Evolutionary conservation across 768 basidiomycete genomes (phyloP), one percentile per base, ranked within the genome.

Genomic region (Suillus paluster): DNA sequence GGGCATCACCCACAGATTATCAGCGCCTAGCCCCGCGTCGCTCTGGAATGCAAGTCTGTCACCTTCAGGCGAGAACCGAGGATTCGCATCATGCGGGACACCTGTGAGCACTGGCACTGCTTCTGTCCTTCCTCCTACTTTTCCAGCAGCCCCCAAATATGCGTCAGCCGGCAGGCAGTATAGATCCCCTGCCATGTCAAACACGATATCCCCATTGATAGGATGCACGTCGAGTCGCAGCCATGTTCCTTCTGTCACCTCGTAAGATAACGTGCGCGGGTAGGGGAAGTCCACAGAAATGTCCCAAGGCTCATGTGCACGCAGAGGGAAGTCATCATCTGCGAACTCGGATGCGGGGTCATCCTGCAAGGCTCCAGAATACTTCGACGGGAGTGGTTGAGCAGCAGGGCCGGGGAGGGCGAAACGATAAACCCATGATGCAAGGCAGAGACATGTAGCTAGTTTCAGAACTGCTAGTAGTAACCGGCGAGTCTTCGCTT

Each of bases 171-270:
- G 83, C 49, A 92, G 78, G 67, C 90, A 91, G 71, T 90, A 91
- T 33, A 91, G 69, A 68, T 92, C 89, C 3, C 90, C 90, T 8
- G 87, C 73, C 83, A 91, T 89, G 70, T 90, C 90, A 59, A 90
- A 91, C 8, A 90, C 80, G 49, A 91, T 82, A 65, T 91, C 90
- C 14, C 90, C 89, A 3, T 83, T 81, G 58, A 77, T 74, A n/a
- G 88, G 87, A 63, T 89, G 85, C 2, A 90, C 89, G 67, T 91
- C 90, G 34, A 91, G 81, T 12, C 89, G 81, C 58, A 91, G 75
- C 89, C 89, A 92, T 39, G 90, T 91, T 9, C 90, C 90, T 69
- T 91, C 87, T 45, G 81, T 77, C 15, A 91, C 89, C 60, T 90
- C 85, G 70, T 87, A 92, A 59, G 84, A 81, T 36, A 91, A 76